Evolutionary conservation across 2,329 filamentous ascomycete genomes (phyloP), one percentile per base, ranked within the genome.

Genomic region (Sporothrix sp.): DNA sequence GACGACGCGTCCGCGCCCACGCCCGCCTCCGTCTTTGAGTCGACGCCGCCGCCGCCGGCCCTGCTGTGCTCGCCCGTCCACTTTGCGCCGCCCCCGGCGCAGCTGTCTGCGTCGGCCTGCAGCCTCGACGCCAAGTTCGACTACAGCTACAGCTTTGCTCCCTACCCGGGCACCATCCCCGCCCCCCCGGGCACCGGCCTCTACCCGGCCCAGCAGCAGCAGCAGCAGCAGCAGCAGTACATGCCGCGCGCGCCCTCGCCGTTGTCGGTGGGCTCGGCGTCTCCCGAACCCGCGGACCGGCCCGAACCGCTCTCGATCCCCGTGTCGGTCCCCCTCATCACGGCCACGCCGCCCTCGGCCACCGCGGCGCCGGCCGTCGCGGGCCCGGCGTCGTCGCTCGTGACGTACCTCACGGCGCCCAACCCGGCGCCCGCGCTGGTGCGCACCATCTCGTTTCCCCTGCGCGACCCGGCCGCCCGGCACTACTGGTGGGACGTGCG

Each of bases 401-500:
- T 89, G 59, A 75, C 76, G 55, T 95, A 93, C 67, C 78, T 97
- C 43, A 89, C 85, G 3, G 73, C 76, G 0, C 70, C 85, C 54
- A 95, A 94, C 62, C 89, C 90, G 18, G 83, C 87, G 20, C 85
- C 90, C 16, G 84, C 84, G 36, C 73, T 95, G 30, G 87, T 95
- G 33, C 84, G 84, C 61, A 85, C 84, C 58, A 79, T 91, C 58
- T 86, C 84, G 53, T 82, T 84, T 63, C 81, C 69, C 57, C 72
- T 74, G 61, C 79, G 73, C 56, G 85, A 81, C 64, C 82, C 75
- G 61, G 78, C 75, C 67, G 84, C 77, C 60, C 87, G 84, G 65
- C 82, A 95, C 70, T 95, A 91, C 67, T 97, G 91, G 91, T 96
- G 88, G 86, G 91, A 97, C 62, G 78, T 95, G 52, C 85, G 91